Base-by-base conservation (phyloP, 352 stramenopile species). In the Phytopythium mirpurense region DNA sequence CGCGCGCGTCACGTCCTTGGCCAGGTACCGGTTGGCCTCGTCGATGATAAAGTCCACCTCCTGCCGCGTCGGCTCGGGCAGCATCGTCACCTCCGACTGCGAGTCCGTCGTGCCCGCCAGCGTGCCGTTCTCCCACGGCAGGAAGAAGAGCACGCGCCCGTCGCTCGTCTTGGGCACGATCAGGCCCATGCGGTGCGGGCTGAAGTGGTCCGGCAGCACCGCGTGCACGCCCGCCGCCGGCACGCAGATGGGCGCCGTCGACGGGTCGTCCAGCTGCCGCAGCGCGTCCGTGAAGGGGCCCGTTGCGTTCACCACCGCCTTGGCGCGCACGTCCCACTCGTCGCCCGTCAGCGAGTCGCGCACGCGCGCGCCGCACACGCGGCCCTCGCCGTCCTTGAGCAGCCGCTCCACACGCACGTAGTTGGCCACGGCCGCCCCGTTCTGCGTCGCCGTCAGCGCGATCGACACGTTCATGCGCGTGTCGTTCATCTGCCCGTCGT, bases 141-240 rank as follows among this genome's bases (percentile, higher is more conserved):
- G 62, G 72, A 98, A 98, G 79, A 98, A 98, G 23, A 93, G 56
- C 57, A 95, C 85, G 54, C 93, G 86, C 27, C 91, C 92, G 60
- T 98, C 95, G 32, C 83, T 91, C 11, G 95, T 98, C 64, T 97
- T 98, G 46, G 95, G 95, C 45, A 98, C 91, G 63, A 98, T 98
- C 18, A 98, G 70, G 1, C 95, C 95, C 90, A 98, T 98, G 53
- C 80, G 86, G 62, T 89, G 81, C 18, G 95, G 95, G 51, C 86
- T 97, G 55, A 97, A 98, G 73, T 98, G 90, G 68, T 97, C 91
- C 2, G 93, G 94, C 35, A 98, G 76, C 51, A 98, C 89, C 1
- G 98, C 78, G 74, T 98, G 95, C 35, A 98, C 93, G 34, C 95
- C 95, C 7, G 89, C 91, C 14, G 94, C 94, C 23, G 93, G 92